Conservation (phyloP, 306 rosid species). For the Arachis hypogaea region DNA sequence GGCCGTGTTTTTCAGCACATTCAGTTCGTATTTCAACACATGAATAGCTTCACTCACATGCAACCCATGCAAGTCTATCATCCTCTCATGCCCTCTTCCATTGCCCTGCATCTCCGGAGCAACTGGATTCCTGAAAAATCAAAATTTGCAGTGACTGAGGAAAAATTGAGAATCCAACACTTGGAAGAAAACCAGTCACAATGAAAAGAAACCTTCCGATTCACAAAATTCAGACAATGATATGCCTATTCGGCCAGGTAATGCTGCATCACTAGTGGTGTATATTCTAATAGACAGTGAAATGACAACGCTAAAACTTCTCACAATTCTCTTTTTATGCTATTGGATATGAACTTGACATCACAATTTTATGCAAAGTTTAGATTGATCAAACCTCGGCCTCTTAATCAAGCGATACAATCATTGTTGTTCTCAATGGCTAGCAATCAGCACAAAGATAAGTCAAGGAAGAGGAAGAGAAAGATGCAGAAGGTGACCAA, state of each 20-base stretch:
- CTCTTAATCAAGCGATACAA: background rate
- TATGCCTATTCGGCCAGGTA: background rate
- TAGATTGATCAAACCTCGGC: too few species aligned
- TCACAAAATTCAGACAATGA: background rate
- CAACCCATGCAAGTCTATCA: constrained; percentile 85
- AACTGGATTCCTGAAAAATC: constrained; percentile 63
- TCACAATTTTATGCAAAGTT: background rate
- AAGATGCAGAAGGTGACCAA: background rate
- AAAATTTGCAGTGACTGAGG: constrained; percentile 9
- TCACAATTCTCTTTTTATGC: too few species aligned
- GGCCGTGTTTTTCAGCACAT: constrained; percentile 69
- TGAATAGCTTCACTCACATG: constrained; percentile 78
- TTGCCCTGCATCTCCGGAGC: constrained; percentile 67
- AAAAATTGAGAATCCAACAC: constrained; percentile 12
- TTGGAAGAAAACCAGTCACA: background rate
- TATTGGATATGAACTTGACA: too few species aligned
- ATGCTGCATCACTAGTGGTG: constrained; percentile 1
- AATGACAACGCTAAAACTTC: background rate
- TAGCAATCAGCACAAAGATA: background rate
- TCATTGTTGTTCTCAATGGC: constrained; percentile 8
- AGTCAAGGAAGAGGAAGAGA: background rate
- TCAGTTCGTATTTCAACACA: constrained; percentile 72
- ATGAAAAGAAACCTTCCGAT: background rate
- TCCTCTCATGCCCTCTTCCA: constrained; percentile 75
- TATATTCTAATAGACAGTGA: background rate